phyloP scores from a whole-genome alignment of 2,329 filamentous ascomycete genomes.

The Cytospora leucostoma region DNA sequence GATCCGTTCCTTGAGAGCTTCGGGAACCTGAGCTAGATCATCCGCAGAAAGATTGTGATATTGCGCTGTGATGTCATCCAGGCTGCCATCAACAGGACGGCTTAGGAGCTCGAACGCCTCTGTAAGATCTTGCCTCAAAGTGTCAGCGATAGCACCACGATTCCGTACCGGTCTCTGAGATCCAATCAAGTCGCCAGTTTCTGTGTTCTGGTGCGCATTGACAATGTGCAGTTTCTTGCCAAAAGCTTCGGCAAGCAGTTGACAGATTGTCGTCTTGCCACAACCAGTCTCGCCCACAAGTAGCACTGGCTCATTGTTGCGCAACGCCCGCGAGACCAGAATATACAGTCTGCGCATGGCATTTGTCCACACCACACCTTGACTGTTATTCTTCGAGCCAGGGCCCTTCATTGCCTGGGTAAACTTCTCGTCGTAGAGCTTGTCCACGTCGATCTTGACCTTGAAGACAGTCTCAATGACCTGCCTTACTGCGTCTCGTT shows the following conservation, averaged over 20 bases:
- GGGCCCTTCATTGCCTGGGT: constrained; percentile 58
- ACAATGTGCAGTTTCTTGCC: constrained; percentile 79
- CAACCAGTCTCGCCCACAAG: constrained; percentile 96
- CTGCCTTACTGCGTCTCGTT: constrained; percentile 79
- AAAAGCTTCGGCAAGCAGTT: constrained; percentile 82
- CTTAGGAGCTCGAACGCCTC: constrained; percentile 47
- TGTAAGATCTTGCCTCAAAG: constrained; percentile 63
- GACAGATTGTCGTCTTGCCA: constrained; percentile 95
- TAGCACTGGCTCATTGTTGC: constrained; percentile 90
- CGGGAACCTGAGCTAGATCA: constrained; percentile 48
- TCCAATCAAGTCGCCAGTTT: constrained; percentile 95
- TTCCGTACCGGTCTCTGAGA: constrained; percentile 92
- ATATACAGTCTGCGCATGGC: constrained; percentile 92
- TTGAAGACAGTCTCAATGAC: constrained; percentile 92
- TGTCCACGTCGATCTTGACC: constrained; percentile 72
- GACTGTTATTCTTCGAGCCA: constrained; percentile 49
- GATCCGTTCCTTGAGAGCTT: constrained; percentile 50
- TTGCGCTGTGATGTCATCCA: constrained; percentile 58
- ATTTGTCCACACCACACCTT: constrained; percentile 86
- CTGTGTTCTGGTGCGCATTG: constrained; percentile 97
- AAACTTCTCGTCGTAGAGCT: constrained; percentile 67
- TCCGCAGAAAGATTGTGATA: constrained; percentile 58
- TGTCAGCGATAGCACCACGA: constrained; percentile 68
- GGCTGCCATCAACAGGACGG: constrained; percentile 38
- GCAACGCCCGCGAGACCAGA: constrained; percentile 81